These are phyloP conservation scores for Fusarium scirpi DNA, from an alignment of 2,329 filamentous ascomycete genomes.

Conservation along the genomic window DNA sequence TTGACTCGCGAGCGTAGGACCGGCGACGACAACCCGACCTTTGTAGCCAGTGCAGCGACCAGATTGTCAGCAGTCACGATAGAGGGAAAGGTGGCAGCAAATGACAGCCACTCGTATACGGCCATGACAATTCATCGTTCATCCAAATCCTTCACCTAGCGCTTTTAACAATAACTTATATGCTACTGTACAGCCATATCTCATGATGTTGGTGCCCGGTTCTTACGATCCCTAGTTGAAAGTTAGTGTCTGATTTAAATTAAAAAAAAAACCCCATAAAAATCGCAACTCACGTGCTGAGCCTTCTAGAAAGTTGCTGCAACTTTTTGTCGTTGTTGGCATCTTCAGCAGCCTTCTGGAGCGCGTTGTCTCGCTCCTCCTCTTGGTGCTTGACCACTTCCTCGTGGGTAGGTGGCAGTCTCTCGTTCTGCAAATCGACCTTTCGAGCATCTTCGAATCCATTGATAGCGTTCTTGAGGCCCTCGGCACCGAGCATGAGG, in stretches of 20 bases:
- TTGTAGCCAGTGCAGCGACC: slow-evolving; percentile 20
- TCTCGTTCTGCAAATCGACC: slow-evolving; percentile 96
- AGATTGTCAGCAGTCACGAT: slow-evolving; percentile 35
- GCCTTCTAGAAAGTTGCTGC: slow-evolving; percentile 86
- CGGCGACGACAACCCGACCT: slow-evolving; percentile 18
- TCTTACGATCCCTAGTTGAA: slow-evolving; percentile 47
- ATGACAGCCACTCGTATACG: slow-evolving; percentile 34
- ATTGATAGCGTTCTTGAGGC: slow-evolving; percentile 97
- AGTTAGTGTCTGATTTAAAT: background rate
- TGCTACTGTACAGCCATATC: slow-evolving; percentile 45
- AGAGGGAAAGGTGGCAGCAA: slow-evolving; percentile 36
- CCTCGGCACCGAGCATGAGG: slow-evolving; percentile 96
- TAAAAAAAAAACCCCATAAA: background rate
- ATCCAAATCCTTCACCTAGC: slow-evolving; percentile 36
- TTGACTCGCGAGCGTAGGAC: slow-evolving; percentile 26
- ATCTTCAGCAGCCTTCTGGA: slow-evolving; percentile 87
- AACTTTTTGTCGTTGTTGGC: slow-evolving; percentile 93
- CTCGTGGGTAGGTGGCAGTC: slow-evolving; percentile 90
- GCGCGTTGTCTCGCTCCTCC: slow-evolving; percentile 82
- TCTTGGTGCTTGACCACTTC: slow-evolving; percentile 88
- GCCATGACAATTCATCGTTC: slow-evolving; percentile 35
- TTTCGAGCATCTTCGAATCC: slow-evolving; percentile 97
- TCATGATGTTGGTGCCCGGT: slow-evolving; percentile 45
- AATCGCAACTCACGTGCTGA: slow-evolving; percentile 81
- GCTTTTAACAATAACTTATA: slow-evolving; percentile 41